Base-by-base conservation (phyloP, 129 eudicot genomes). In the Daucus carota region DNA sequence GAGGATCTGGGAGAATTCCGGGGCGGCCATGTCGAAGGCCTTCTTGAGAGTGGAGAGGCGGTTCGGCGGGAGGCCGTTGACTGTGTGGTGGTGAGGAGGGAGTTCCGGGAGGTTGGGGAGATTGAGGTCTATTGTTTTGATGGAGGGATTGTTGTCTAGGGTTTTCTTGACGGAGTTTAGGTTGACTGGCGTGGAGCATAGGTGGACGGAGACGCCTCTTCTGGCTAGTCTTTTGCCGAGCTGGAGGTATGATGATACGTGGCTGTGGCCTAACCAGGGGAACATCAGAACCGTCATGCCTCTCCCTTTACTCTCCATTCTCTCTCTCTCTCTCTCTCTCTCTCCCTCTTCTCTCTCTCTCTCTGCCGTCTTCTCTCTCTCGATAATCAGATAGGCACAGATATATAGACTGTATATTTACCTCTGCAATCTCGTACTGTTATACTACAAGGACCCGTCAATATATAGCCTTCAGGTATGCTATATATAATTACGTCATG, bases 251-350 rank as follows among this genome's bases (percentile, higher is more conserved):
- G 67, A 8, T 59, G 33, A 24, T 24, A 59, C 24, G 26, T 59
- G 67, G 34, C 67, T 28, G 24, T 59, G 67, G 67, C 67, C 67
- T 59, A 59, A 59, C 67, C 67, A 59, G 24, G 67, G 67, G 15
- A 59, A 24, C 67, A 59, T 59, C 67, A 59, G 7, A 59, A 59
- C 34, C 1, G 67, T 59, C 5, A 59, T 59, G 33, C 34, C 67
- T 59, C 34, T 59, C 17, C n/a, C 33, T 24, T 4, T 59, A 4
- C 34, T 28, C 1, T 59, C 67, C 67, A 59, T 40, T 0, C 2
- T 40, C 43, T 6, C 43, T 40, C 43, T 40, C 43, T 40, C 43
- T 36, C 40, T 36, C 40, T 36, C 40, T 36, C 40, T 36, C 40
- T 36, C n/a, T n/a, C n/a, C n/a, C n/a, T n/a, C n/a, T n/a, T n/a